Evolutionary conservation across 1,284 basidiomycete species (phyloP).

Genomic region (Trametes hirsuta): DNA sequence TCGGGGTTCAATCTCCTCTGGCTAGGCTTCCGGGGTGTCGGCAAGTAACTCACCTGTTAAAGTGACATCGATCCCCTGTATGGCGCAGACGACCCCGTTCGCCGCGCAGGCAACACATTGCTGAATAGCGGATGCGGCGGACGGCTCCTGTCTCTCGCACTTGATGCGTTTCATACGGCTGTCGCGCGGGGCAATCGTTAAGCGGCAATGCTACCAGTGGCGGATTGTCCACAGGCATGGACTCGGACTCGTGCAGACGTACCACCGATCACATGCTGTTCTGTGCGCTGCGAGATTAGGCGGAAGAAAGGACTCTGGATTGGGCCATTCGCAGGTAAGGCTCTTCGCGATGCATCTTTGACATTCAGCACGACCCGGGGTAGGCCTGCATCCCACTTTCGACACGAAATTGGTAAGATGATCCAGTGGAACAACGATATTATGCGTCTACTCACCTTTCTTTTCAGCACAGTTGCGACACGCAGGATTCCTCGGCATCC

Average conservation of each 20-base stretch:
- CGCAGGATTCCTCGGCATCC: not conserved
- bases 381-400: not conserved
- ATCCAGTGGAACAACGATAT: not conserved
- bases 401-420: not conserved
- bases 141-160: not conserved
- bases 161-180: not conserved
- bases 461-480: constrained; percentile 1
- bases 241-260: not conserved
- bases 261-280: constrained; percentile 2
- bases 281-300: not conserved
- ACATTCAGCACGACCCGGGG: not conserved
- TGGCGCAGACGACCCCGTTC: not conserved
- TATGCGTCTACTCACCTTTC: not conserved
- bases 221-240: too few species aligned
- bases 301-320: too few species aligned
- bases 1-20: too few species aligned
- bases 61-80: not conserved
- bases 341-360: not conserved
- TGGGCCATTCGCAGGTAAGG: not conserved
- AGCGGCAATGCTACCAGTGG: not conserved
- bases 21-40: too few species aligned
- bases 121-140: too few species aligned
- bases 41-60: too few species aligned
- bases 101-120: not conserved
- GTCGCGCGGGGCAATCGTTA: too few species aligned